Conservation (phyloP, 2,329 filamentous ascomycete genomes). For the Xylariales sp. region DNA sequence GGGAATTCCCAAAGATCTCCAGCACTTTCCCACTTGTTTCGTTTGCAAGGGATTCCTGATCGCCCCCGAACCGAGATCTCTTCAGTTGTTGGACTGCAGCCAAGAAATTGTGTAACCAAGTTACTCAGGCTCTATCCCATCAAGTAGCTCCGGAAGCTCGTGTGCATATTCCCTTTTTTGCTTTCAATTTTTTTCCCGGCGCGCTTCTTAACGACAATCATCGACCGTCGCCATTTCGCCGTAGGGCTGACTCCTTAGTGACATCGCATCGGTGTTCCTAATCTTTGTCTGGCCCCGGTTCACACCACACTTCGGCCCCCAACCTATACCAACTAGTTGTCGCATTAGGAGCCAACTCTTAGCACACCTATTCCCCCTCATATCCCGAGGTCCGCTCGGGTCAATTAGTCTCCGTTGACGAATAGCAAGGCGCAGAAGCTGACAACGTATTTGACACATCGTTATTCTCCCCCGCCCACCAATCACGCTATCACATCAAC, state of each 20-base stretch:
- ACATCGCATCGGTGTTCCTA: slow-evolving; percentile 12
- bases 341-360: slow-evolving; percentile 11
- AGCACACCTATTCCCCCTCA: slow-evolving; percentile 7
- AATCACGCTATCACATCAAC: background rate
- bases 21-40: slow-evolving; percentile 12
- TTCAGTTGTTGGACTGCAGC: slow-evolving; percentile 25
- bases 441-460: slow-evolving; percentile 6
- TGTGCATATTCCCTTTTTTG: slow-evolving; percentile 7
- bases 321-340: slow-evolving; percentile 21
- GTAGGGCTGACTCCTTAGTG: background rate
- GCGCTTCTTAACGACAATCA: slow-evolving; percentile 11
- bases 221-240: background rate
- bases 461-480: background rate
- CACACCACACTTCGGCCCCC: slow-evolving; percentile 25
- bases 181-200: background rate
- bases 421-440: slow-evolving; percentile 11
- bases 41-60: background rate
- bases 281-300: slow-evolving; percentile 2
- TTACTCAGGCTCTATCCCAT: slow-evolving; percentile 10
- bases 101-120: slow-evolving; percentile 32
- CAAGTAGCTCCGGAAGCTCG: slow-evolving; percentile 15
- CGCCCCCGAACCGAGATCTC: background rate
- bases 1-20: slow-evolving; percentile 19
- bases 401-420: slow-evolving; percentile 4
- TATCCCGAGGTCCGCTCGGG: slow-evolving; percentile 11